Conservation (phyloP, 2,329 filamentous ascomycete genomes). For the Verticillium albo-atrum region DNA sequence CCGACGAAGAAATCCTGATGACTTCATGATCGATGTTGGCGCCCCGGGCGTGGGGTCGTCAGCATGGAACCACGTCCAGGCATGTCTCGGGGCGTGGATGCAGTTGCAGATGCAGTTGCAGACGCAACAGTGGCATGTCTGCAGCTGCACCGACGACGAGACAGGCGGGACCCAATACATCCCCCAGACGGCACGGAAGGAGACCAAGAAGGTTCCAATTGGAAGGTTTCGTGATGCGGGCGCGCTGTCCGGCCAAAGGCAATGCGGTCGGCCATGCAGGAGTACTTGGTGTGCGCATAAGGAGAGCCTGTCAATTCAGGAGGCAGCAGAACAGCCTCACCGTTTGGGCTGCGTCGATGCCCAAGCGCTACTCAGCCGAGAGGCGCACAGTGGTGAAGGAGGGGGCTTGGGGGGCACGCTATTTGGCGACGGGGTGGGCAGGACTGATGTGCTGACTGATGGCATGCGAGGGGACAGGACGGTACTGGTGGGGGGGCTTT, state of each 20-base stretch:
- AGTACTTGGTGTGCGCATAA: background rate
- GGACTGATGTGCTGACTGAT: background rate
- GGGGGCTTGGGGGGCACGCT: conserved; percentile 3
- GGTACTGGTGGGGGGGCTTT: too few relatives aligned
- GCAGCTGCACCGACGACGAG: background rate
- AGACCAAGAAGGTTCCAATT: background rate
- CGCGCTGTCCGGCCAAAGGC: background rate
- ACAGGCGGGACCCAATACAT: background rate
- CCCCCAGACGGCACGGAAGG: background rate
- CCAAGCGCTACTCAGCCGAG: conserved; percentile 4
- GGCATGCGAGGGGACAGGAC: too few relatives aligned
- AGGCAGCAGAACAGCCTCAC: conserved; percentile 10
- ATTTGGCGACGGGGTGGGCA: background rate
- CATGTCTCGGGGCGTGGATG: background rate
- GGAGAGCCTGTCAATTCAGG: conserved; percentile 7
- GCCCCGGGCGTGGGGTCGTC: background rate
- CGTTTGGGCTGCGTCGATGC: conserved; percentile 14
- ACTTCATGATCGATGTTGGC: background rate
- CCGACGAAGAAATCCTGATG: background rate
- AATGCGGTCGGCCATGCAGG: conserved; percentile 5
- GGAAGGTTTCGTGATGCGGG: background rate
- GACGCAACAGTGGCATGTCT: too few relatives aligned
- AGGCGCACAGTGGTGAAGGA: conserved; percentile 2
- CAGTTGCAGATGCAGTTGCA: background rate
- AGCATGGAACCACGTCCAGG: background rate